Base-by-base conservation (phyloP, 306 rosid genomes). In the Vigna reflexopilosa region DNA sequence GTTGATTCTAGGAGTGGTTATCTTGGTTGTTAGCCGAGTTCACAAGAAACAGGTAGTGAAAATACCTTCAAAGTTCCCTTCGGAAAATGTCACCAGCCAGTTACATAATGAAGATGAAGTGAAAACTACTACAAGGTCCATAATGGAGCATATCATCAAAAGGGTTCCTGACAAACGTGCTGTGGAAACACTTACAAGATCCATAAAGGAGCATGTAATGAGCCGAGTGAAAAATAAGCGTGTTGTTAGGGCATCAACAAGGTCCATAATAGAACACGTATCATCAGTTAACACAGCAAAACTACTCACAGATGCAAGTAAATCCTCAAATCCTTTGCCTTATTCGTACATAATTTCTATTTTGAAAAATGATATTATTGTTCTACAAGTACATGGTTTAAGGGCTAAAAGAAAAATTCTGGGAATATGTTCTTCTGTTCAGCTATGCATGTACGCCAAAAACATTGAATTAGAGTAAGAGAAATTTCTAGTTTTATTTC, bases 231-330 rank as follows among this genome's bases (percentile, higher is more conserved):
- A 67, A 42, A 36, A 45, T 48, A 80, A 65, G 10, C 67, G 17
- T 38, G 59, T 0, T 67, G 47, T 16, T 24, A 82, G 79, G 72
- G 65, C 81, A 17, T 67, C 67, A 28, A 51, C 86, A 52, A 85
- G 84, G 84, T 84, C 90, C 56, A 89, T 89, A 51, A 75, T 84
- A 34, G 99, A 89, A 86, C 86, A 72, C 65, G 87, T 54, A 42
- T 87, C 93, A 0, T 67, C 92, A 72, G 77, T 68, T 17, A 89
- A 86, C 90, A 93, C 97, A 6, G 93, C 97, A 65, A 91, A 86
- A 80, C 88, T 91, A 45, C 99, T 95, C 77, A 89, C 94, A 1
- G 97, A 91, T 87, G 99, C 99, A 78, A 91, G 99, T 95, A 88
- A 92, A 77, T 80, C 14, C 56, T 10, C 57, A 54, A 58, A 83